Conservation (phyloP, 345 rosid genomes). For the Punica granatum region DNA sequence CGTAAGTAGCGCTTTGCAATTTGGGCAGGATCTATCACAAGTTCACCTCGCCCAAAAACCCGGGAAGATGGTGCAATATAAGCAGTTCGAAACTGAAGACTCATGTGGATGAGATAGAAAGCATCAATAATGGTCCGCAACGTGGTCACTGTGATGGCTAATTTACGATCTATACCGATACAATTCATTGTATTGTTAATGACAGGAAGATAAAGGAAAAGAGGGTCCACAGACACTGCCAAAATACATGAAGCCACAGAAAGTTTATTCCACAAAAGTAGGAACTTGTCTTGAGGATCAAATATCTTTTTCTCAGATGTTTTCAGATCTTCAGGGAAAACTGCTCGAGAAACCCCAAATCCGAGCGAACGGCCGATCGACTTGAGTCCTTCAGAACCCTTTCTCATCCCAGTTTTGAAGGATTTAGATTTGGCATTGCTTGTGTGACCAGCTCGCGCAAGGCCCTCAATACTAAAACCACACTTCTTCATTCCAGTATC, state of each 20-base stretch:
- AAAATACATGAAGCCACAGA: conserved; percentile 75
- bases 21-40: conserved; percentile 79
- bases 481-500: conserved; percentile 52
- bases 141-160: conserved; percentile 73
- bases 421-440: conserved; percentile 53
- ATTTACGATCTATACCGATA: conserved; percentile 59
- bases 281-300: conserved; percentile 92
- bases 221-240: conserved; percentile 82
- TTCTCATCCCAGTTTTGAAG: conserved; percentile 64
- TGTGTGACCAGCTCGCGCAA: conserved; percentile 32
- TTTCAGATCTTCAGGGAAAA: conserved; percentile 95
- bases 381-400: conserved; percentile 87
- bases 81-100: conserved; percentile 92
- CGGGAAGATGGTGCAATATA: conserved; percentile 95
- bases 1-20: conserved; percentile 84
- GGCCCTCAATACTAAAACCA: conserved; percentile 65
- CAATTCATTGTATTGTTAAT: conserved; percentile 39
- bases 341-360: conserved; percentile 85
- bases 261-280: conserved; percentile 66
- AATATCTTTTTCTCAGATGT: conserved; percentile 74
- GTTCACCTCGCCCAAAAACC: conserved; percentile 96
- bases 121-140: conserved; percentile 65
- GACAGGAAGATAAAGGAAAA: conserved; percentile 90
- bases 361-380: conserved; percentile 88
- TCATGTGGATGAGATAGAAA: conserved; percentile 87